Percentiles rank a stretch among this genome's conserved stretches.
Evolutionary conservation across 495 filamentous ascomycete genomes (phyloP).

Genomic region (Trichoderma orchidacearum): DNA sequence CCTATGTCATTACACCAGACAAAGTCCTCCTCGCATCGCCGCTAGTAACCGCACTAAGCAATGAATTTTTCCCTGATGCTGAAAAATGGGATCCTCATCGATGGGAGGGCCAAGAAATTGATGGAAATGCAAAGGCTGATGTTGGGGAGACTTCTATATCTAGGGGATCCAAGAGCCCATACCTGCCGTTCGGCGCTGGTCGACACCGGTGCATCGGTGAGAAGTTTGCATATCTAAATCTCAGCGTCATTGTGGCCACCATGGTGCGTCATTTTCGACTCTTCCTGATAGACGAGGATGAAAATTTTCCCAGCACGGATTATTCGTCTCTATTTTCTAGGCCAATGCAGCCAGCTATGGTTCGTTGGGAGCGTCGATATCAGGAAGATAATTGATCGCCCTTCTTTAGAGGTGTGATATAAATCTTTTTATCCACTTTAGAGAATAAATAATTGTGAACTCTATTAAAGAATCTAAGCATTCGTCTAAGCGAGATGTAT

Average conservation of each 20-base stretch:
- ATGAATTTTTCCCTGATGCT: slow-evolving; percentile 31
- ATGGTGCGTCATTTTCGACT: slow-evolving; percentile 35
- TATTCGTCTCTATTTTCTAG: slow-evolving; percentile 41
- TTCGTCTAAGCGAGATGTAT: no score
- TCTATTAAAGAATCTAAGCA: no score
- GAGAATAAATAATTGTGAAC: no score
- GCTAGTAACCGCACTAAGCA: slow-evolving; percentile 25
- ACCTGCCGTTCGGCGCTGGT: slow-evolving; percentile 42
- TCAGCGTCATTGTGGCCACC: slow-evolving; percentile 31
- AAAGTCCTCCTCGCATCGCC: slow-evolving; percentile 59
- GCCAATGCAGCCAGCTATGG: slow-evolving; percentile 13
- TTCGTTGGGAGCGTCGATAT: slow-evolving; percentile 8
- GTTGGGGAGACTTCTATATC: slow-evolving; percentile 24
- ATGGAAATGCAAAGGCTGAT: no score
- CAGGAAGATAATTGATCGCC: not conserved
- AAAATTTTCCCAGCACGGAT: slow-evolving; percentile 33
- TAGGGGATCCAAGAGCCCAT: slow-evolving; percentile 40
- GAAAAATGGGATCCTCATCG: slow-evolving; percentile 39
- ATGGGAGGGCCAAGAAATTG: slow-evolving; percentile 33
- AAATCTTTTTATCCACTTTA: no score
- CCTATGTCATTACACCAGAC: slow-evolving; percentile 46
- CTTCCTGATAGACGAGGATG: slow-evolving; percentile 14
- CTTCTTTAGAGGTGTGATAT: no score
- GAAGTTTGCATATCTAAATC: slow-evolving; percentile 41
- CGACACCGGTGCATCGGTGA: slow-evolving; percentile 45